phyloP scores from a whole-genome alignment of 2,329 filamentous ascomycete genomes.

The Cryphonectria nitschkei region DNA sequence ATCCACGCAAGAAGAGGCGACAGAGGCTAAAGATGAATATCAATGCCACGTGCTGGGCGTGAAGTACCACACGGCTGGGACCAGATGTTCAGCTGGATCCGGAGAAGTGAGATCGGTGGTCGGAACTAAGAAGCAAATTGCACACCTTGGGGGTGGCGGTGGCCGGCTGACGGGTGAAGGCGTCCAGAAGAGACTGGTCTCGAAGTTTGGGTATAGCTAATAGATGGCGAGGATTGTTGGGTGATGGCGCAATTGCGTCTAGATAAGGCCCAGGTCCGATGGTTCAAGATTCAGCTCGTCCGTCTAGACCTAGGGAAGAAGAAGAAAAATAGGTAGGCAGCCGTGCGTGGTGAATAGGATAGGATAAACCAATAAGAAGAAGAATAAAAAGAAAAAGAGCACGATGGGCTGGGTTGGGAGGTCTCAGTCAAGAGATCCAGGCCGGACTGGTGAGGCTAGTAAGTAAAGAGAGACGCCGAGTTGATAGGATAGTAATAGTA shows the following conservation, averaged over 20 bases:
- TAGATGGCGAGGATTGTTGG: conserved; percentile 27
- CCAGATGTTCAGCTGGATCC: conserved; percentile 15
- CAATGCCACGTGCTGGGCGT: conserved; percentile 21
- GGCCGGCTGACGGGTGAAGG: conserved; percentile 21
- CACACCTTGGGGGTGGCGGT: conserved; percentile 4
- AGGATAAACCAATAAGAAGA: not conserved
- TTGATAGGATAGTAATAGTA: not conserved
- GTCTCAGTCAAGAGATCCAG: not conserved
- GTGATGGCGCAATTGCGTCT: conserved; percentile 27
- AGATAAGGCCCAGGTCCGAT: conserved; percentile 1
- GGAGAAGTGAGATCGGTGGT: conserved; percentile 21
- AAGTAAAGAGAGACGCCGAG: not conserved
- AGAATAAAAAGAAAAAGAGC: not conserved
- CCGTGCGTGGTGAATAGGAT: conserved; percentile 3
- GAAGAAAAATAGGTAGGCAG: not conserved
- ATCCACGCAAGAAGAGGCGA: not conserved
- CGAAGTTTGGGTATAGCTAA: conserved; percentile 10
- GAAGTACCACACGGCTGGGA: conserved; percentile 16
- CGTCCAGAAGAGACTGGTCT: conserved; percentile 3
- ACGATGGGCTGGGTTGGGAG: not conserved
- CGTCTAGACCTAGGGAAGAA: not conserved
- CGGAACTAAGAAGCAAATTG: conserved; percentile 15
- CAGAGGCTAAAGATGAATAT: conserved; percentile 3
- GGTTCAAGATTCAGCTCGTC: conserved; percentile 15
- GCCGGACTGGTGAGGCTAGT: not conserved